Evolutionary conservation across 495 filamentous ascomycete genomes (phyloP).

Genomic region (Penicillium taxi): DNA sequence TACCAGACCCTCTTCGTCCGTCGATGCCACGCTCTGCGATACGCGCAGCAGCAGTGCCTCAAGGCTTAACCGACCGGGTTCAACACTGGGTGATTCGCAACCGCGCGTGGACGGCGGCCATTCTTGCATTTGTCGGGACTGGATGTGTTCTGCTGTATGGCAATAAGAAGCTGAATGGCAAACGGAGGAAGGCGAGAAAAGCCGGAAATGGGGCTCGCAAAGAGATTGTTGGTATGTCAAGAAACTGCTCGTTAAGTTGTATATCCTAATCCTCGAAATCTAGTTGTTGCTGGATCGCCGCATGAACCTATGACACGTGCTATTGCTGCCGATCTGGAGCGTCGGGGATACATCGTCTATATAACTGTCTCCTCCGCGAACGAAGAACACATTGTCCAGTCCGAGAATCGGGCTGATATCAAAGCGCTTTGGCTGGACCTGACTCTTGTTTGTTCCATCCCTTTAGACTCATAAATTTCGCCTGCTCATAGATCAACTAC

Average conservation of each 20-base stretch:
- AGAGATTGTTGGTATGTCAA: constrained; percentile 64
- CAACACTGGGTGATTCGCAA: constrained; percentile 60
- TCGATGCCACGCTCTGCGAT: constrained; percentile 40
- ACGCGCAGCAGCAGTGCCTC: constrained; percentile 26
- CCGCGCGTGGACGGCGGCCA: constrained; percentile 58
- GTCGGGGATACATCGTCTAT: constrained; percentile 89
- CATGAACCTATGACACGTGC: constrained; percentile 72
- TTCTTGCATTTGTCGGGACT: constrained; percentile 61
- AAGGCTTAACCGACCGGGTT: constrained; percentile 31
- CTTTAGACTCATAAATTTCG: no score
- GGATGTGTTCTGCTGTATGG: constrained; percentile 58
- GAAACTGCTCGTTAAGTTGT: neutral
- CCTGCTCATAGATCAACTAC: no score
- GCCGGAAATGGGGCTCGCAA: constrained; percentile 76
- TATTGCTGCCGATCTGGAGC: constrained; percentile 76
- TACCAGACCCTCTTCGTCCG: constrained; percentile 60
- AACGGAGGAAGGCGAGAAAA: constrained; percentile 65
- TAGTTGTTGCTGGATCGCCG: constrained; percentile 77
- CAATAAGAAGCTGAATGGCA: constrained; percentile 49
- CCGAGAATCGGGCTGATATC: constrained; percentile 70
- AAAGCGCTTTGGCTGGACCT: constrained; percentile 75
- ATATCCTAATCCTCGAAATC: constrained; percentile 22
- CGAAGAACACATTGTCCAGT: constrained; percentile 73
- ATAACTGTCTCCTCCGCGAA: constrained; percentile 70
- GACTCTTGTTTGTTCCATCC: constrained; percentile 39